These are phyloP conservation scores for Drechslerella coelobrocha DNA, from an alignment of 2,329 filamentous ascomycete species.

Conservation along the genomic window DNA sequence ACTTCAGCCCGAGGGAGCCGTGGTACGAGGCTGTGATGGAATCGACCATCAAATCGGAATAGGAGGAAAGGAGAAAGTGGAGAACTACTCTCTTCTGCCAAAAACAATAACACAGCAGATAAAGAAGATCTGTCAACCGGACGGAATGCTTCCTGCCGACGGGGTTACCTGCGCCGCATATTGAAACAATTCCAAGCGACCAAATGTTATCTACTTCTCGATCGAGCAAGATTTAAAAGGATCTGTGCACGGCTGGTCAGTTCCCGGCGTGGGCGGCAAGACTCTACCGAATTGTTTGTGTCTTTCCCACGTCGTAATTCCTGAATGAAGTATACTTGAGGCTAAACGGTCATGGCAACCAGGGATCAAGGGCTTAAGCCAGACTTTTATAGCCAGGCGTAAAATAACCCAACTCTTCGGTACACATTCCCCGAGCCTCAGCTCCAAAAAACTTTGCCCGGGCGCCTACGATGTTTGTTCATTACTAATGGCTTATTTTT, in stretches of 20 bases:
- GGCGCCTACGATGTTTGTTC: background rate
- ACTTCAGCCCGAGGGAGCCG: background rate
- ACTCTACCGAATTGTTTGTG: slow-evolving; percentile 7
- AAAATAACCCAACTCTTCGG: slow-evolving; percentile 15
- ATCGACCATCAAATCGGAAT: slow-evolving; percentile 35
- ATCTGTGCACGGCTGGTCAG: slow-evolving; percentile 45
- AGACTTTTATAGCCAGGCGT: too few species aligned
- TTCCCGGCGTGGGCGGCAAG: slow-evolving; percentile 12
- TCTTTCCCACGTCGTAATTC: background rate
- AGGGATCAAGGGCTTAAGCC: slow-evolving; percentile 32
- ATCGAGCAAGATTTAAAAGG: slow-evolving; percentile 48
- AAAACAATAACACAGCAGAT: background rate
- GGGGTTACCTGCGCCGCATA: slow-evolving; percentile 47
- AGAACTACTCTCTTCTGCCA: slow-evolving; percentile 5
- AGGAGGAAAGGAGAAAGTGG: slow-evolving; percentile 8
- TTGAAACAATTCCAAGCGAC: slow-evolving; percentile 37
- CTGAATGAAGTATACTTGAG: slow-evolving; percentile 35
- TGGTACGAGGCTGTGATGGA: slow-evolving; percentile 28
- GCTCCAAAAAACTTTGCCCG: background rate
- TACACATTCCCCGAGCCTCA: slow-evolving; percentile 33
- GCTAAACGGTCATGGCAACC: slow-evolving; percentile 48
- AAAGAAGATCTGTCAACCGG: slow-evolving; percentile 19
- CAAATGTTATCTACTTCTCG: too few species aligned
- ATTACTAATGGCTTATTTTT: too few species aligned
- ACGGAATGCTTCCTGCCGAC: slow-evolving; percentile 49